These are phyloP conservation scores for Phytophthora gonapodyides DNA, from an alignment of 352 stramenopile genomes.

Conservation along the genomic window DNA sequence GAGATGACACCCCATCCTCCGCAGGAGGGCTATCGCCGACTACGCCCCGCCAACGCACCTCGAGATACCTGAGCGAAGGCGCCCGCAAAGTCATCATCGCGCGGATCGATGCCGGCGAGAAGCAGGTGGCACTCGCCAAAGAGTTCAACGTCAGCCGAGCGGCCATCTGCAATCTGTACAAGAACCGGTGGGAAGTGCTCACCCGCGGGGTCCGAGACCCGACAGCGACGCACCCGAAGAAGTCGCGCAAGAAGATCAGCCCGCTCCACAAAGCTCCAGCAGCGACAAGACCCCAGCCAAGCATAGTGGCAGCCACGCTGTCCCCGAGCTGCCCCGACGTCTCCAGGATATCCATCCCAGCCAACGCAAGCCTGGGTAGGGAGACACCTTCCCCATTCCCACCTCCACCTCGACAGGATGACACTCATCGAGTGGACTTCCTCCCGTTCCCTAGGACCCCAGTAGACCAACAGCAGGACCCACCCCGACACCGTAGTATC, in stretches of 20 bases:
- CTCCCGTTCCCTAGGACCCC: not conserved
- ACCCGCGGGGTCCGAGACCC: slow-evolving; percentile 20
- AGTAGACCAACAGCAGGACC: not conserved
- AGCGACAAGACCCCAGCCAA: not conserved
- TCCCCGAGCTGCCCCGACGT: not conserved
- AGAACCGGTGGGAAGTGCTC: slow-evolving; percentile 40
- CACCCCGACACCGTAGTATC: not conserved
- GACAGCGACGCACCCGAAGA: slow-evolving; percentile 19
- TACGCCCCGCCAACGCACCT: slow-evolving; percentile 1
- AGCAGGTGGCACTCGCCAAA: slow-evolving; percentile 45
- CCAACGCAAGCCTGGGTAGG: too few relatives aligned
- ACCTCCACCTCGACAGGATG: not conserved
- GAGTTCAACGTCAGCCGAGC: slow-evolving; percentile 47
- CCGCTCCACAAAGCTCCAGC: not conserved
- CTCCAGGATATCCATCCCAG: not conserved
- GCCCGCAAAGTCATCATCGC: slow-evolving; percentile 10
- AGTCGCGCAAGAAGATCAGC: slow-evolving; percentile 2
- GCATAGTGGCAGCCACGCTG: not conserved
- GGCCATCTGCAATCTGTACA: slow-evolving; percentile 54
- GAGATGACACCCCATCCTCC: not conserved
- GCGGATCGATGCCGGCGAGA: slow-evolving; percentile 41
- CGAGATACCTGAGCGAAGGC: slow-evolving; percentile 13
- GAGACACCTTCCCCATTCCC: not conserved
- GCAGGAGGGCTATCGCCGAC: too few relatives aligned
- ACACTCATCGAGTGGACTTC: not conserved